Evolutionary conservation across 352 stramenopile genomes (phyloP).

Genomic region (Phytophthora podocarpi): DNA sequence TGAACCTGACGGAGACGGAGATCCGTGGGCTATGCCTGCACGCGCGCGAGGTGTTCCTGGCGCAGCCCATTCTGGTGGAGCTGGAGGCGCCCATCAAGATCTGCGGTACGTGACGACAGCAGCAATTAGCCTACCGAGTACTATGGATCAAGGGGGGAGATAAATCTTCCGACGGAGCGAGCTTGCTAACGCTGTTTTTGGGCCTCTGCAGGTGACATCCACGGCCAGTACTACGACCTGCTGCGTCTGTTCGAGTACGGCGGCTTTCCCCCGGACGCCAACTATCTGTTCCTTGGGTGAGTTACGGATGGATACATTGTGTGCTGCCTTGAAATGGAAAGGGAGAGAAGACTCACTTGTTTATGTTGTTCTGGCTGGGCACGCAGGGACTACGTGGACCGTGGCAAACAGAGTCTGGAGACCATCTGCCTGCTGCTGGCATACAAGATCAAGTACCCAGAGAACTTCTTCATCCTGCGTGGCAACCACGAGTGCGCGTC

Average conservation of each 20-base stretch:
- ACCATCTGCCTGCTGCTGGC: slow-evolving; percentile 97
- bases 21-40: slow-evolving; percentile 98
- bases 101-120: slow-evolving; percentile 73
- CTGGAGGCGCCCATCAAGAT: slow-evolving; percentile 99
- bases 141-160: not conserved
- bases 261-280: slow-evolving; percentile 88
- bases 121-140: no score
- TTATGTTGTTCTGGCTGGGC: slow-evolving; percentile 56
- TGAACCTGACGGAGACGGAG: slow-evolving; percentile 95
- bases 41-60: slow-evolving; percentile 97
- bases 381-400: slow-evolving; percentile 92
- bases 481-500: slow-evolving; percentile 99
- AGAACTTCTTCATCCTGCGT: slow-evolving; percentile 98
- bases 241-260: slow-evolving; percentile 96
- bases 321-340: not conserved
- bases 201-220: slow-evolving; percentile 90
- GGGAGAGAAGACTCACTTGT: slow-evolving; percentile 73
- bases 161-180: not conserved
- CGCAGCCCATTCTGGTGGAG: slow-evolving; percentile 98
- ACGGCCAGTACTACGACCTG: slow-evolving; percentile 99
- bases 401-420: slow-evolving; percentile 96
- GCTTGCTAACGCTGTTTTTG: slow-evolving; percentile 12
- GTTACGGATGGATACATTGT: not conserved
- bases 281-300: slow-evolving; percentile 71
- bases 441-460: slow-evolving; percentile 99